Conservation (phyloP, 2,329 filamentous ascomycete species). For the Claviceps citrina region DNA sequence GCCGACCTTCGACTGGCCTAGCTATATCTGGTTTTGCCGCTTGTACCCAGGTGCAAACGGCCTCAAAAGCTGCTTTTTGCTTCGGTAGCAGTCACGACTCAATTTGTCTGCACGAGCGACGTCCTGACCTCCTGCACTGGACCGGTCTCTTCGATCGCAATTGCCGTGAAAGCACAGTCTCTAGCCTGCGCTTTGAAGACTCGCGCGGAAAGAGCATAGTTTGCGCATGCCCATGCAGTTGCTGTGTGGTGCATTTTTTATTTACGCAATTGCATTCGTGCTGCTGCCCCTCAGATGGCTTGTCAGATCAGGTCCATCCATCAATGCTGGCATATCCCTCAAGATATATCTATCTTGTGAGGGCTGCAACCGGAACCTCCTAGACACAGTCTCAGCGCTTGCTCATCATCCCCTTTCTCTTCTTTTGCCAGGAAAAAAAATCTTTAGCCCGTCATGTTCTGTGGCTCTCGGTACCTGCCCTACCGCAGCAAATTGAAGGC, state of each 20-base stretch:
- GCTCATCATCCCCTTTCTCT: slow-evolving; percentile 7
- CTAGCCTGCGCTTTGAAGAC: neutral
- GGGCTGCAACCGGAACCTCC: neutral
- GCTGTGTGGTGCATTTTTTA: neutral
- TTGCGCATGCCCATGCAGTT: neutral
- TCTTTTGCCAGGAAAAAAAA: neutral
- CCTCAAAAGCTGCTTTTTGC: neutral
- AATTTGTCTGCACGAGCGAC: neutral
- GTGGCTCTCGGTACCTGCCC: slow-evolving; percentile 10
- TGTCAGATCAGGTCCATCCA: neutral
- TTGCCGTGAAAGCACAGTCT: neutral
- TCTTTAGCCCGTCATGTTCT: slow-evolving; percentile 9
- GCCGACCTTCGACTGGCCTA: neutral
- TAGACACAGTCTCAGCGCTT: neutral
- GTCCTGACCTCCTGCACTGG: neutral
- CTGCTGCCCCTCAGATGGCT: neutral
- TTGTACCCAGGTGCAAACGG: neutral
- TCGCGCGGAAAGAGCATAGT: neutral
- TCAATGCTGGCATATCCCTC: neutral
- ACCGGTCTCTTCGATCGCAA: neutral
- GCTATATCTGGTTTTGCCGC: neutral
- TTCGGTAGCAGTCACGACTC: neutral
- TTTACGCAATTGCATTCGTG: neutral
- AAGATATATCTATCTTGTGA: slow-evolving; percentile 1
- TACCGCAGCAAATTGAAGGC: slow-evolving; percentile 9